These are phyloP conservation scores for Mycena sp. DNA, from an alignment of 1,284 basidiomycete genomes.

Conservation along the genomic window DNA sequence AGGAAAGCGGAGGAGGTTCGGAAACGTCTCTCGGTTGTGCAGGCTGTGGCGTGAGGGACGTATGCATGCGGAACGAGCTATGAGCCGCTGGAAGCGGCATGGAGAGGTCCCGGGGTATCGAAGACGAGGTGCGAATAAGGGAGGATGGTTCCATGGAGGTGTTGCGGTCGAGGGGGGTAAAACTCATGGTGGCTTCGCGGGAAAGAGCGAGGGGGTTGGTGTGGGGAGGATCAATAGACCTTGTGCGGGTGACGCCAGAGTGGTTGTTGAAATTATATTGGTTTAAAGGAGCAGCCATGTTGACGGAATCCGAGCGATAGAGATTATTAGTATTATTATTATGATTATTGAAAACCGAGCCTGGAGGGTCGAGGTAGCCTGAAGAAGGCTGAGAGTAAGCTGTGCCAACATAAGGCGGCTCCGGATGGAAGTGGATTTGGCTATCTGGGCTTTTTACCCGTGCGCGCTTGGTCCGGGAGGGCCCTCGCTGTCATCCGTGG, in stretches of 20 bases:
- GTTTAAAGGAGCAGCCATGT: constrained; percentile 42
- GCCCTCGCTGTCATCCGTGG: constrained; percentile 40
- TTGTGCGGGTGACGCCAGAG: constrained; percentile 59
- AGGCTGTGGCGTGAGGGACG: constrained; percentile 74
- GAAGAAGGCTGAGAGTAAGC: constrained; percentile 36
- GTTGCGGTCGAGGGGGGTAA: constrained; percentile 37
- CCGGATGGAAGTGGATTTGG: constrained; percentile 32
- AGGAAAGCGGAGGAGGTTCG: constrained; percentile 72
- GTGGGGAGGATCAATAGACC: constrained; percentile 68
- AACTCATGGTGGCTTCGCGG: constrained; percentile 51
- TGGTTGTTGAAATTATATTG: constrained; percentile 39
- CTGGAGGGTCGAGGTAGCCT: constrained; percentile 66
- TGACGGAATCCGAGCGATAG: constrained; percentile 49
- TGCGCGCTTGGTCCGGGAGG: constrained; percentile 58
- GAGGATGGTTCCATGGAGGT: constrained; percentile 41
- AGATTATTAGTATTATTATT: constrained; percentile 33
- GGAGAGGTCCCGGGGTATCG: constrained; percentile 44
- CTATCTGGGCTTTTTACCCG: constrained; percentile 61
- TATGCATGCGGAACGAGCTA: constrained; percentile 68
- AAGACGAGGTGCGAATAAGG: constrained; percentile 40
- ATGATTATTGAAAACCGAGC: constrained; percentile 50
- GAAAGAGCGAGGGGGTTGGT: constrained; percentile 43
- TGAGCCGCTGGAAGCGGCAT: constrained; percentile 51
- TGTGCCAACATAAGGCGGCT: constrained; percentile 28
- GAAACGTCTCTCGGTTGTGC: constrained; percentile 65